Base-by-base conservation (phyloP, 2,329 filamentous ascomycete genomes). In the Penicillium digitatum region DNA sequence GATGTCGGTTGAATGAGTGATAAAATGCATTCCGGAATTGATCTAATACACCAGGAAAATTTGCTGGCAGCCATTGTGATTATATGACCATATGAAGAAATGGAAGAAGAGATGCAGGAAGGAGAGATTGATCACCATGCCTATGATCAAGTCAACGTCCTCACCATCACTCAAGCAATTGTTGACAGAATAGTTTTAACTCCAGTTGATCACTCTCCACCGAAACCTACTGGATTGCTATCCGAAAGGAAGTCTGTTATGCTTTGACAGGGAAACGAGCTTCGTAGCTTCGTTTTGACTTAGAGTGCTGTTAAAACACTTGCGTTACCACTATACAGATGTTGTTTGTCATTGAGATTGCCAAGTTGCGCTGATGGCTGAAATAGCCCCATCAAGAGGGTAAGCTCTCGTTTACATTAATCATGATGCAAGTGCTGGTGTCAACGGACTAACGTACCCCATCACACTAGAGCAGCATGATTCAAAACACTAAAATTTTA, bases 61-160 rank as follows among this genome's bases (percentile, higher is more conserved):
- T 59, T 67, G 8, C 66, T 67, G 62, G 62, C 62, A 3, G 63
- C 65, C 1, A 60, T 63, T 1, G 62, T 67, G 1, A 67, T 67
- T 7, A 31, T 67, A 12, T 60, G 63, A 3, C 65, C 66, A 39
- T 66, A 65, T 32, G 63, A 66, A 38, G 62, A 67, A 27, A 64
- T 65, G 52, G 65, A 66, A 43, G 63, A 67, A 31, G 66, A 67
- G 24, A 65, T 68, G 60, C 64, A 68, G 29, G 59, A 59, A 27
- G 61, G 58, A 16, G 61, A 62, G 2, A 58, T 66, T 38, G 64
- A 59, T 6, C 53, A 62, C n/a, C 45, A 52, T 20, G 22, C 37
- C 1, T 47, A 59, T 12, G 44, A 53, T 1, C 55, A 52, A 27
- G 62, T 64, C 9, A 66, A 63, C 18, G 63, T 65, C 12, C 20